Evolutionary conservation across 768 basidiomycete genomes (phyloP).

Genomic region (Lactifluus volemus): DNA sequence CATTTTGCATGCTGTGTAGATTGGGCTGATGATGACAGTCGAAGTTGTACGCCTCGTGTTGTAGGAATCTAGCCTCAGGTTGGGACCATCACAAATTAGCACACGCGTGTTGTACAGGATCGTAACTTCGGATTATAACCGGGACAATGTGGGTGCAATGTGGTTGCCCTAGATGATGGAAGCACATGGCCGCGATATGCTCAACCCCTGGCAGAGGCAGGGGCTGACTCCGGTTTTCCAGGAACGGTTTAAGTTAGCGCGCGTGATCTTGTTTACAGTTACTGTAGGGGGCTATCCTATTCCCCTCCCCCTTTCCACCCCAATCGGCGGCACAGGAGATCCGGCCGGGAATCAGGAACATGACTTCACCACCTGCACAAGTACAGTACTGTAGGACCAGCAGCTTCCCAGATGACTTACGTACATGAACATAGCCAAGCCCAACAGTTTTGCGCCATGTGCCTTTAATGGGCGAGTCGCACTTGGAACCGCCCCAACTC

Average conservation of each 20-base stretch:
- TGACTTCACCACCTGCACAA: too few relatives aligned
- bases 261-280: background rate
- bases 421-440: too few relatives aligned
- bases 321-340: background rate
- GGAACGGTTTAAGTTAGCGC: constrained; percentile 1
- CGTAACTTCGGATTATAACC: background rate
- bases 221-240: background rate
- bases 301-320: too few relatives aligned
- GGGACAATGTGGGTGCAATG: constrained; percentile 2
- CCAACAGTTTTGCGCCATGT: too few relatives aligned
- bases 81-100: constrained; percentile 6
- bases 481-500: too few relatives aligned
- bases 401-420: too few relatives aligned
- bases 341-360: too few relatives aligned
- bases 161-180: background rate
- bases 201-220: background rate
- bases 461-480: too few relatives aligned
- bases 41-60: constrained; percentile 1
- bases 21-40: constrained; percentile 5
- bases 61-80: background rate
- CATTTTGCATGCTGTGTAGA: background rate
- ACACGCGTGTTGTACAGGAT: background rate
- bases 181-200: background rate
- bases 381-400: too few relatives aligned
- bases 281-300: too few relatives aligned